These are phyloP conservation scores for Pythium apleroticum DNA, from an alignment of 352 stramenopile genomes.

Conservation along the genomic window DNA sequence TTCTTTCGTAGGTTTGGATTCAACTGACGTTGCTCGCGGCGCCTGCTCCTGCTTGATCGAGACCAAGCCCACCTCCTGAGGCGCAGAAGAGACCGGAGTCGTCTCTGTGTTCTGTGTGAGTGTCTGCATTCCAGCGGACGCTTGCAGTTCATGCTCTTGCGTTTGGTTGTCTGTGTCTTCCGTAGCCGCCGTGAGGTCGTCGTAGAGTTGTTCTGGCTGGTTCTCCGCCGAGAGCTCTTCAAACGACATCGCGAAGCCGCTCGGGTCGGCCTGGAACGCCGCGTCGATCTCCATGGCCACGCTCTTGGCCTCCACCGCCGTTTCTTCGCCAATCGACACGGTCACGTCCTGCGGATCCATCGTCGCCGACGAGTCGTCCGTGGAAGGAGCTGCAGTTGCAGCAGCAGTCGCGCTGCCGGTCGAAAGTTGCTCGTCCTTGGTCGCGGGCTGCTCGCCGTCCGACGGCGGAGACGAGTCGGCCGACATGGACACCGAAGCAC, in stretches of 20 bases:
- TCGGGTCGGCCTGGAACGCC: constrained; percentile 20
- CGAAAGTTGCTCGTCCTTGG: background rate
- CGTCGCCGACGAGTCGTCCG: background rate
- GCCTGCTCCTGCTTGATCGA: background rate
- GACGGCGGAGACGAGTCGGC: constrained; percentile 3
- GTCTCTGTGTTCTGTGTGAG: background rate
- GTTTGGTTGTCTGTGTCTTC: constrained; percentile 1
- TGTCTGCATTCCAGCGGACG: background rate
- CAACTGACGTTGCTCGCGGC: background rate
- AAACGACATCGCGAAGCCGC: constrained; percentile 20
- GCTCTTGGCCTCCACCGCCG: background rate
- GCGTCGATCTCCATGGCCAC: constrained; percentile 20
- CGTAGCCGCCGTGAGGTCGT: constrained; percentile 11
- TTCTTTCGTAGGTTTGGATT: background rate
- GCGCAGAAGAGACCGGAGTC: too few relatives aligned
- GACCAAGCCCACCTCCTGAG: background rate
- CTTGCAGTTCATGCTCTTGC: background rate
- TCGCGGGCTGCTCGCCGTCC: background rate
- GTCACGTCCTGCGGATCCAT: constrained; percentile 1
- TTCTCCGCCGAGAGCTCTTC: constrained; percentile 18
- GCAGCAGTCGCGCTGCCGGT: background rate
- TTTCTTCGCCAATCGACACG: constrained; percentile 1
- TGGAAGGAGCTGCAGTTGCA: background rate
- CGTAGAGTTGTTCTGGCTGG: constrained; percentile 18
- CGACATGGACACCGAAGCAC: constrained; percentile 5